Base-by-base conservation (phyloP, 2,329 filamentous ascomycete genomes). In the Fusarium camptoceras region DNA sequence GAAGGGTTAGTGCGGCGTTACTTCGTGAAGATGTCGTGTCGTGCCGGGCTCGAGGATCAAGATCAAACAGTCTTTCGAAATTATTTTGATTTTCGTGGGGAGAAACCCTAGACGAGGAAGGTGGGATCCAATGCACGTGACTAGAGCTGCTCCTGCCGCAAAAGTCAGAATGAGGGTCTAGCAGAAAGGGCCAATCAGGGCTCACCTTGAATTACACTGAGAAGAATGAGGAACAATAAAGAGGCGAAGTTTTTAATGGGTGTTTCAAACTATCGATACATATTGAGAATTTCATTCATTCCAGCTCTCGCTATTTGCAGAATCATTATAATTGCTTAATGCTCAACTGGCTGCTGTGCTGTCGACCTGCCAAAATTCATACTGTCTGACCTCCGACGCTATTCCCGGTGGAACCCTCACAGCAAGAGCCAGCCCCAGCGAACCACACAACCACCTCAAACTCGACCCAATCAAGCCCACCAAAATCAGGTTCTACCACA, bases 1-100 rank as follows among this genome's bases (percentile, higher is more conserved):
- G 83, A 72, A 81, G 81, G 81, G 77, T 79, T 71, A 71, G 76
- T 78, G 76, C 77, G 80, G 77, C 79, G 80, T 81, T 80, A 78
- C 74, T 79, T 80, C 78, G 78, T 79, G 70, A 75, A 71, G 73
- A 78, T 60, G 61, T 64, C 59, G 62, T 66, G 76, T 76, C 69
- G 74, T 79, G 76, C 78, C 78, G 76, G 75, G 74, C 76, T 77
- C 77, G 74, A 75, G 73, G 74, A 76, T 77, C 76, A 77, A 80
- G 74, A 77, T 72, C 75, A 75, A 72, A 70, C 53, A 64, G 60
- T 60, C 63, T 66, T 50, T 51, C 59, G 59, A 64, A 65, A 59
- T 65, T 66, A 55, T 55, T 66, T 65, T 66, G 62, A 49, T 66
- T 65, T 65, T 66, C 61, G 71, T 75, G 79, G 75, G 80, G 78